A percentile compares a stretch with the other conserved stretches of the same genome.
Conservation (phyloP, 495 filamentous ascomycete species). For the Mytilinidion resinicola region DNA sequence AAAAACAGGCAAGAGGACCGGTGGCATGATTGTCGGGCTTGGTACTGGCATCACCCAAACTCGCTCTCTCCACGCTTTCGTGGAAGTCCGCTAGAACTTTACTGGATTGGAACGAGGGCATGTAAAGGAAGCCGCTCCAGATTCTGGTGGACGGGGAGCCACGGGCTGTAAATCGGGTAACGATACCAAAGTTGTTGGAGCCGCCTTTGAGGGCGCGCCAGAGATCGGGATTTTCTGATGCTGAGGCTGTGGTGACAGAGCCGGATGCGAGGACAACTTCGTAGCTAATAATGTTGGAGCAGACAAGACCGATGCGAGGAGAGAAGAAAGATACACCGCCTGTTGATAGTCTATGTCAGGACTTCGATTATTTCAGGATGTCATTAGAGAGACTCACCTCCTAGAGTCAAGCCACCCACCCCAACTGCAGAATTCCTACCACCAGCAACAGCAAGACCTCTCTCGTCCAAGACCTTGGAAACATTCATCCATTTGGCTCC, state of each 20-base stretch:
- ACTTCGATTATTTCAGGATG: conserved; percentile 8
- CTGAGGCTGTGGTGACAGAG: neutral
- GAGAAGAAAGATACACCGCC: conserved; percentile 11
- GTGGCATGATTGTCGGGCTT: too few species aligned
- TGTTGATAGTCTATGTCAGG: neutral
- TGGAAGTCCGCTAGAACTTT: too few species aligned
- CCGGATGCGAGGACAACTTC: conserved; percentile 11
- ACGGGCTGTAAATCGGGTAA: conserved; percentile 26
- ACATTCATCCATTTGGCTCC: conserved; percentile 42
- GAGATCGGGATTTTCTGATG: conserved; percentile 2
- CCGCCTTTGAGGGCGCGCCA: conserved; percentile 18
- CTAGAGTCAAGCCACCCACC: conserved; percentile 37
- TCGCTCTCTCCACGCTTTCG: too few species aligned
- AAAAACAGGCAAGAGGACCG: too few species aligned
- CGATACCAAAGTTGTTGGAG: conserved; percentile 17
- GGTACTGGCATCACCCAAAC: too few species aligned
- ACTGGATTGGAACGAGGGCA: too few species aligned
- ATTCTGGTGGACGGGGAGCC: conserved; percentile 4
- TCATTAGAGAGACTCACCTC: conserved; percentile 22
- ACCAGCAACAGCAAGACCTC: conserved; percentile 35
- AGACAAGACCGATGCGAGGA: neutral
- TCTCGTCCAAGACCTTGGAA: conserved; percentile 34
- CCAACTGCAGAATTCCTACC: conserved; percentile 32
- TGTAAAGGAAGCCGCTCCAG: too few species aligned
- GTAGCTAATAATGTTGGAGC: conserved; percentile 10